Evolutionary conservation across 1,284 basidiomycete genomes (phyloP).

Genomic region (Ustilago bromivora): DNA sequence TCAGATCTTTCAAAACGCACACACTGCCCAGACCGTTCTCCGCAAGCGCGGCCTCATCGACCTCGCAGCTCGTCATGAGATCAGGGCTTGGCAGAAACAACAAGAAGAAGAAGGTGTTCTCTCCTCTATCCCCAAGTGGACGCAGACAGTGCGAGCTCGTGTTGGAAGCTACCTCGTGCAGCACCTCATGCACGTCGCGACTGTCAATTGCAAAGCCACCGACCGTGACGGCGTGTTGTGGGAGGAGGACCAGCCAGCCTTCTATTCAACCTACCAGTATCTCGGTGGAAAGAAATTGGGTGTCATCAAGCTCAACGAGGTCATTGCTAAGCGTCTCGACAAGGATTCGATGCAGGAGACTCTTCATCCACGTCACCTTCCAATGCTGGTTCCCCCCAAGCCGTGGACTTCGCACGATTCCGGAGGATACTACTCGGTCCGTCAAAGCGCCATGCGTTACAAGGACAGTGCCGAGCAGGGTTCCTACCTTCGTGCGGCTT

Average conservation of each 20-base stretch:
- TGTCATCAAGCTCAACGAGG: constrained; percentile 87
- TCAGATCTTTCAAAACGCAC: constrained; percentile 55
- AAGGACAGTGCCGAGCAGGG: constrained; percentile 91
- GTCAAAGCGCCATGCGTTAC: constrained; percentile 79
- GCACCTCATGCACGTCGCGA: constrained; percentile 84
- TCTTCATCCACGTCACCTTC: constrained; percentile 90
- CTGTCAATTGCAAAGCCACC: constrained; percentile 75
- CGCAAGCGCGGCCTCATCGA: constrained; percentile 55
- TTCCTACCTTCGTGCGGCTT: constrained; percentile 82
- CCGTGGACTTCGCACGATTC: constrained; percentile 84
- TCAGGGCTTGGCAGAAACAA: constrained; percentile 70
- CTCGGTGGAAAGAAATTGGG: constrained; percentile 90
- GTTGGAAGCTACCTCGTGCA: constrained; percentile 87
- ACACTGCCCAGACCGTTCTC: constrained; percentile 49
- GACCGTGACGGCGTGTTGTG: constrained; percentile 64
- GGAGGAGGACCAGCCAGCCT: constrained; percentile 86
- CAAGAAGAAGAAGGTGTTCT: constrained; percentile 73
- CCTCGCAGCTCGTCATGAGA: constrained; percentile 55
- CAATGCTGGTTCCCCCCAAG: constrained; percentile 92
- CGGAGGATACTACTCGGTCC: constrained; percentile 80
- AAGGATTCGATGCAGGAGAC: constrained; percentile 82
- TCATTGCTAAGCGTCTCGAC: constrained; percentile 81
- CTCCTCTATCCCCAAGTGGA: constrained; percentile 83
- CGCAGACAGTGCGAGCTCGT: constrained; percentile 76
- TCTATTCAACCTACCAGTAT: constrained; percentile 93